phyloP scores from a whole-genome alignment of 2,329 filamentous ascomycete species.

The Alternaria sp. region DNA sequence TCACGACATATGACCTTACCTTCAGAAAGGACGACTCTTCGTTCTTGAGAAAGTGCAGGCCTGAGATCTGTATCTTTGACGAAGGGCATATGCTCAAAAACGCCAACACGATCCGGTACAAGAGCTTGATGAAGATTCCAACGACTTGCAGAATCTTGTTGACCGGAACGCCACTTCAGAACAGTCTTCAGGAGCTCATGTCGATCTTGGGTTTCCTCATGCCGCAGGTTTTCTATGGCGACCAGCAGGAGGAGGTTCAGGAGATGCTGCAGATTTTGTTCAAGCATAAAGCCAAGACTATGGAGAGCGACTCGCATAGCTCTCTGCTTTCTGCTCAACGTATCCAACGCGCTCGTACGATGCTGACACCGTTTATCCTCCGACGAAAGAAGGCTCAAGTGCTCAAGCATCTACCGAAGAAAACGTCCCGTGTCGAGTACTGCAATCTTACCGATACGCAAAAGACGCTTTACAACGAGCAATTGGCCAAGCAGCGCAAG shows the following conservation, averaged over 20 bases:
- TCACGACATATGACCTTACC: conserved; percentile 75
- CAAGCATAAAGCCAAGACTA: conserved; percentile 86
- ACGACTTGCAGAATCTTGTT: conserved; percentile 86
- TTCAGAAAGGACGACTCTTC: conserved; percentile 65
- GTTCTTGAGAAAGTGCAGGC: conserved; percentile 66
- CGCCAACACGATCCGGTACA: conserved; percentile 79
- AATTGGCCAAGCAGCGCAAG: conserved; percentile 68
- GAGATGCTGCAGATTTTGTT: conserved; percentile 87
- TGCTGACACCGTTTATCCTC: conserved; percentile 93
- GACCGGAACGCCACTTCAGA: conserved; percentile 89
- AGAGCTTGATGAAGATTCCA: conserved; percentile 76
- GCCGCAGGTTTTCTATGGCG: conserved; percentile 75
- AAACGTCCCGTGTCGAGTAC: conserved; percentile 77
- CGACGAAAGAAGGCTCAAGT: conserved; percentile 94
- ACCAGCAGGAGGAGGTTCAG: conserved; percentile 69
- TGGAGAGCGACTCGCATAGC: conserved; percentile 72
- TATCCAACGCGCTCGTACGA: conserved; percentile 84
- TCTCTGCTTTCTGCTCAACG: conserved; percentile 86
- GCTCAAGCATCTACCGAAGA: conserved; percentile 79
- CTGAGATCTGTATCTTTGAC: conserved; percentile 77
- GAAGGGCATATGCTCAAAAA: conserved; percentile 96
- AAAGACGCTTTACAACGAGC: conserved; percentile 72
- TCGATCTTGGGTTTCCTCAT: conserved; percentile 94
- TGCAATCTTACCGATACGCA: conserved; percentile 81
- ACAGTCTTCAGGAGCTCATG: conserved; percentile 91